phyloP scores from a whole-genome alignment of 2,329 filamentous ascomycete species.

The Cercospora brassicicola region DNA sequence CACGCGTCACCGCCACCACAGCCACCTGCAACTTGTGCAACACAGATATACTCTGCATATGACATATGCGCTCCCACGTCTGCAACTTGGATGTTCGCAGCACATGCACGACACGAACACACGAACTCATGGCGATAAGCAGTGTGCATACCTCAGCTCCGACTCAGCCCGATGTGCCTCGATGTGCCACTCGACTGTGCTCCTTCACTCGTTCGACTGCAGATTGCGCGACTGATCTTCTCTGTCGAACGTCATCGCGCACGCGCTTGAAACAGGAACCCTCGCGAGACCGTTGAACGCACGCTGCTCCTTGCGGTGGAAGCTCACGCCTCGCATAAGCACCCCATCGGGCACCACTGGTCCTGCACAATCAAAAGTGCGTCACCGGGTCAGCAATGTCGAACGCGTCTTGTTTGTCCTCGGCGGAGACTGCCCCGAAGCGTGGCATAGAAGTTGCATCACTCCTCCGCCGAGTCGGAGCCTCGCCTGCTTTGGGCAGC shows the following conservation, averaged over 20 bases:
- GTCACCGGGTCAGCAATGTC: neutral
- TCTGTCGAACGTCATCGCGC: neutral
- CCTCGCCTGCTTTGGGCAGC: neutral
- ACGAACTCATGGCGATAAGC: neutral
- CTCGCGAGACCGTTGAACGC: neutral
- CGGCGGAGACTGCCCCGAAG: neutral
- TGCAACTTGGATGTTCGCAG: neutral
- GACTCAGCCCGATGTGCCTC: neutral
- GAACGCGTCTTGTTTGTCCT: neutral
- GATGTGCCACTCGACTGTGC: neutral
- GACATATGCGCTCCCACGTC: neutral
- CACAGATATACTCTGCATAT: neutral
- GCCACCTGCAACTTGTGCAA: neutral
- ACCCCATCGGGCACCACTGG: neutral
- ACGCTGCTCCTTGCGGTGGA: neutral
- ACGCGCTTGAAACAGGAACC: neutral
- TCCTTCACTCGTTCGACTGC: neutral
- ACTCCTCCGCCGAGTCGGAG: neutral
- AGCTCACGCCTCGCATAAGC: neutral
- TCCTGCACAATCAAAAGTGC: neutral
- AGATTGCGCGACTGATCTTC: neutral
- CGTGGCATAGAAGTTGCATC: neutral
- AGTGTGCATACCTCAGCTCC: neutral
- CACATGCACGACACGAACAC: neutral
- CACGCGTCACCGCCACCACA: conserved; percentile 12